Conservation (phyloP, 108 stramenopile species). For the Cyclotella kingstonii region DNA sequence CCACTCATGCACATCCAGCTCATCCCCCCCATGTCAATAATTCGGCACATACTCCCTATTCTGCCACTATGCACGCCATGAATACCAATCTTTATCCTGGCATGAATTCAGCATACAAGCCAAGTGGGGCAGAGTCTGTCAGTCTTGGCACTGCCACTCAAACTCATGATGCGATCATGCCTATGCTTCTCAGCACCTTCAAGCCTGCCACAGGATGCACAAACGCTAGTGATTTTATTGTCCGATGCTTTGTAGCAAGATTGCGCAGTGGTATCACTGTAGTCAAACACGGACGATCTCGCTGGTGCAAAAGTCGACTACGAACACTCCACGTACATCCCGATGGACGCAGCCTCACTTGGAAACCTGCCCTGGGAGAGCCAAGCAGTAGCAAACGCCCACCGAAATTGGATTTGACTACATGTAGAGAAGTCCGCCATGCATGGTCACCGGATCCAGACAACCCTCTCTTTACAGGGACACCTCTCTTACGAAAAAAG, state of each 20-base stretch:
- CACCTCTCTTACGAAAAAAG: constrained; percentile 83
- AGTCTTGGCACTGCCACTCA: constrained; percentile 81
- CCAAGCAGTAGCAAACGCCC: constrained; percentile 69
- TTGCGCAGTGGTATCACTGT: constrained; percentile 83
- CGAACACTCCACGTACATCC: constrained; percentile 86
- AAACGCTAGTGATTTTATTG: constrained; percentile 90
- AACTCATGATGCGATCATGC: constrained; percentile 86
- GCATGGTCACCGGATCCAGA: constrained; percentile 90
- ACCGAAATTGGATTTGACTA: constrained; percentile 83
- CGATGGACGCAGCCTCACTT: constrained; percentile 77
- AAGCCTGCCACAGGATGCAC: constrained; percentile 90
- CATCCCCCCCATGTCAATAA: neutral
- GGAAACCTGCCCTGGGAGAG: constrained; percentile 88
- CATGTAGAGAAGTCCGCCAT: constrained; percentile 82
- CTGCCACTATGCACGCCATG: constrained; percentile 8
- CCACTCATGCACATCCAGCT: neutral
- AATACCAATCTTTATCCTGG: constrained; percentile 3
- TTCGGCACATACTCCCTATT: too few relatives aligned
- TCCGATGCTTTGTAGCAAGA: constrained; percentile 89
- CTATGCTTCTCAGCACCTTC: constrained; percentile 85
- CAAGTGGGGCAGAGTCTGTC: constrained; percentile 35
- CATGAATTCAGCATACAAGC: constrained; percentile 2
- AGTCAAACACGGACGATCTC: constrained; percentile 83
- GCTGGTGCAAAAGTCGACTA: constrained; percentile 88
- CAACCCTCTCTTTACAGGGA: constrained; percentile 88